Evolutionary conservation across 139 green algal genomes (phyloP).

Genomic region (Tetradesmus obliquus): DNA sequence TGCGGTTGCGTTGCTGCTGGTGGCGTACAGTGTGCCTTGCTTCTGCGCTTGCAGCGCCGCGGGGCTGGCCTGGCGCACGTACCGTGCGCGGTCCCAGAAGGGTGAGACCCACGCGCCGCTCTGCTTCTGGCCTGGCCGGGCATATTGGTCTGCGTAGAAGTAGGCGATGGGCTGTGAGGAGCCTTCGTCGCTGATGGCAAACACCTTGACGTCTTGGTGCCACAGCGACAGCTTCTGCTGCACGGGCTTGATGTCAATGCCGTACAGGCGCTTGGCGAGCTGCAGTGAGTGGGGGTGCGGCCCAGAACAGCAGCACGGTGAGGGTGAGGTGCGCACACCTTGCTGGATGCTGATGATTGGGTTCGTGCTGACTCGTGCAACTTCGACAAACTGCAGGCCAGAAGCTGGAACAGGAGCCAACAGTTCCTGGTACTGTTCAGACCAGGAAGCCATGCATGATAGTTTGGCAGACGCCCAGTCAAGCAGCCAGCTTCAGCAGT

Average conservation of each 20-base stretch:
- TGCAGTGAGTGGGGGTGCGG: conserved; percentile 36
- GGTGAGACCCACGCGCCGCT: conserved; percentile 93
- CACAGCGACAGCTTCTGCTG: conserved; percentile 89
- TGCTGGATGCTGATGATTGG: neutral
- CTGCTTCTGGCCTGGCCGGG: conserved; percentile 92
- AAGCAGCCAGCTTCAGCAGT: too few relatives aligned
- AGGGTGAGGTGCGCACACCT: neutral
- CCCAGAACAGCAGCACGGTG: neutral
- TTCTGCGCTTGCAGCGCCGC: neutral
- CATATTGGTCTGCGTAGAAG: conserved; percentile 97
- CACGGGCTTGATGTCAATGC: conserved; percentile 81
- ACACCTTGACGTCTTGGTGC: conserved; percentile 94
- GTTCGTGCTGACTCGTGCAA: neutral
- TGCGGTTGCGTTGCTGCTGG: neutral
- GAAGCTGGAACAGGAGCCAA: too few relatives aligned
- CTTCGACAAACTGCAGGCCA: too few relatives aligned
- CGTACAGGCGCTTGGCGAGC: conserved; percentile 91
- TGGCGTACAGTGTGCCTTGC: neutral
- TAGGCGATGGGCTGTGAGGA: conserved; percentile 67
- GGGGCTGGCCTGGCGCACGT: conserved; percentile 25
- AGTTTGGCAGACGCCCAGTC: too few relatives aligned
- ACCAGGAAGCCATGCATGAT: too few relatives aligned
- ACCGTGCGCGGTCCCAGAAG: conserved; percentile 61
- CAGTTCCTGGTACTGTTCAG: too few relatives aligned
- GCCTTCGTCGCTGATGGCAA: conserved; percentile 64